Evolutionary conservation across 305 asterid species (phyloP).

Genomic region (Fraxinus baroniana): DNA sequence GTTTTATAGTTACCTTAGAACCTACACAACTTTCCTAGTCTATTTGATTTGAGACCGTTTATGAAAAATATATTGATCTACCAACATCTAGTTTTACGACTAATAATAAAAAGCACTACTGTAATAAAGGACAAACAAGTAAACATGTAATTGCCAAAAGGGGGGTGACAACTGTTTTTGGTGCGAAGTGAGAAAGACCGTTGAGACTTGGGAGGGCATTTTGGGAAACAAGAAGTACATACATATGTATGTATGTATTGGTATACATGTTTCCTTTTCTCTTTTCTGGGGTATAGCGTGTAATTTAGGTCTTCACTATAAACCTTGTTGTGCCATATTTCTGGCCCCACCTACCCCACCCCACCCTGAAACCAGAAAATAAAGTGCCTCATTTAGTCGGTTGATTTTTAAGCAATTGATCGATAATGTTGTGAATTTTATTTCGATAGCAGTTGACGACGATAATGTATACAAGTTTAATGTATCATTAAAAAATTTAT

Average conservation of each 20-base stretch:
- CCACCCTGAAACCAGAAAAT: not conserved
- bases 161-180: conserved; percentile 34
- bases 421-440: not conserved
- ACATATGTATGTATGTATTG: not conserved
- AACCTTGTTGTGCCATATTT: conserved; percentile 39
- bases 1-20: not conserved
- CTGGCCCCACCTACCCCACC: conserved; percentile 12
- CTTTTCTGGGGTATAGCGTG: conserved; percentile 20
- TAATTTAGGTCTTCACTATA: conserved; percentile 28
- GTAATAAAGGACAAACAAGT: conserved; percentile 27
- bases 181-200: conserved; percentile 44
- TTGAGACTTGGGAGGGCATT: conserved; percentile 40
- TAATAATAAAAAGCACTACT: not conserved
- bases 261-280: not conserved
- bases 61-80: conserved; percentile 11
- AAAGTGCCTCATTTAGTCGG: not conserved
- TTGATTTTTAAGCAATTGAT: not conserved
- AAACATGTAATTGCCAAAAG: conserved; percentile 17
- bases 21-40: not conserved
- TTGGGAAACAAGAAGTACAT: conserved; percentile 25
- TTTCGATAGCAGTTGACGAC: not conserved
- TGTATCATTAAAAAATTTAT: not conserved
- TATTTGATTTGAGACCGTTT: not conserved
- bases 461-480: not conserved
- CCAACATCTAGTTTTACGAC: not conserved